These are phyloP conservation scores for Populus hybrid DNA, from an alignment of 441 rosid genomes.

Conservation along the genomic window DNA sequence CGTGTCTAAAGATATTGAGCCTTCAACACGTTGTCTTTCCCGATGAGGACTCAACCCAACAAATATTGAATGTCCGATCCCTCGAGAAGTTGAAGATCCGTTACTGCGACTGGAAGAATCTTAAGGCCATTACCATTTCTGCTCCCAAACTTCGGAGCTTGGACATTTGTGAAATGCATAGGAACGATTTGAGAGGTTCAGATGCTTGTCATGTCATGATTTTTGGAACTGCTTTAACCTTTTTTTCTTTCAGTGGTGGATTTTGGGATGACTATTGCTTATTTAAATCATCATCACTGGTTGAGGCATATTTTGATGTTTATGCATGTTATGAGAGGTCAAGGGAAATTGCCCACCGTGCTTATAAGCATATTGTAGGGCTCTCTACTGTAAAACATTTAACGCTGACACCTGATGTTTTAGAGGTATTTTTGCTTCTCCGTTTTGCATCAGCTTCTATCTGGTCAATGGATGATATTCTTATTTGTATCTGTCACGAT, in stretches of 20 bases:
- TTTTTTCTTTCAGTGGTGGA: background rate
- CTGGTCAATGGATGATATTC: no score
- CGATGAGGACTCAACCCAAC: background rate
- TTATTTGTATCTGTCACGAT: no score
- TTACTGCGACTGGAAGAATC: background rate
- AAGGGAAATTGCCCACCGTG: background rate
- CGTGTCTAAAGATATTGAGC: background rate
- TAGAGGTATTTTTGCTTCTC: no score
- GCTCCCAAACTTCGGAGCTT: background rate
- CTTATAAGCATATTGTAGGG: background rate
- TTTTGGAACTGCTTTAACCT: background rate
- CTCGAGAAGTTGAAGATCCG: background rate
- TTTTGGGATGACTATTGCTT: background rate
- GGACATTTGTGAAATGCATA: background rate
- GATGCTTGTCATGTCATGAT: background rate
- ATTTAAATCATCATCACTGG: background rate
- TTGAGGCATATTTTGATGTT: background rate
- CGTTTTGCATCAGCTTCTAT: no score
- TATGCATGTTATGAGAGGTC: background rate
- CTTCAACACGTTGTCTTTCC: background rate
- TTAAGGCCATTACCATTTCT: background rate
- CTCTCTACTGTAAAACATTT: background rate
- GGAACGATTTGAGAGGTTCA: background rate
- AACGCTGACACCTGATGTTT: no score
- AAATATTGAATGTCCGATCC: background rate